Base-by-base conservation (phyloP, 495 filamentous ascomycete genomes). In the Aspergillus bertholletiae region DNA sequence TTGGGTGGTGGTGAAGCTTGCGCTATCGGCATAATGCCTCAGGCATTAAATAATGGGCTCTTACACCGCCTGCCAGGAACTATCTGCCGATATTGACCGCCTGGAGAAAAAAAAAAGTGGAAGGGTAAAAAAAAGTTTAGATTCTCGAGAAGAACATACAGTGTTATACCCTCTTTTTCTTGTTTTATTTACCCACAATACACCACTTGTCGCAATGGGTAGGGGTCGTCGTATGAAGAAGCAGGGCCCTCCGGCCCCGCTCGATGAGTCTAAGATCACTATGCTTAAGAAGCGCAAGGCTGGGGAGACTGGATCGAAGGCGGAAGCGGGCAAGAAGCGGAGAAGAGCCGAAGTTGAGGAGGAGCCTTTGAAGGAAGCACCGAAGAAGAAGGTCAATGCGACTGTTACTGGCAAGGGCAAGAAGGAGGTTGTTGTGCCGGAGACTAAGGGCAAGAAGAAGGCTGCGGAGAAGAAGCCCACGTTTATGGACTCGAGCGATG, bases 221-320 rank as follows among this genome's bases (percentile, higher is more conserved):
- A 77, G 82, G 54, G 88, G 90, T 58, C 89, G 91, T 63, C 91
- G 94, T 58, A 93, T 96, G 87, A 86, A 88, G 68, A 96, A 97
- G 74, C 94, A 98, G 78, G 95, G 90, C 32, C 81, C 88, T 56
- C 95, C 95, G 27, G 80, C 84, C 54, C 80, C 85, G 26, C 81
- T 96, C 54, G 87, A 93, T 60, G 91, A 96, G 69, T 84, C 82
- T 23, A 87, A 87, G 62, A 84, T 88, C 56, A 80, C 85, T 28
- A 84, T 84, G 48, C 67, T 86, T 52, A 89, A 80, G 64, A 87
- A 96, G 78, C 79, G 89, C 65, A 95, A 96, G 72, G 83, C 81
- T 35, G 82, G 77, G 24, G 73, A 83, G 30, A 73, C 76, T 62
- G 73, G 76, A 47, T 55, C 69, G 26, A 75, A 75, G 55, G 57